Conservation (phyloP, 2,329 filamentous ascomycete genomes). For the Stylonectria norvegica region DNA sequence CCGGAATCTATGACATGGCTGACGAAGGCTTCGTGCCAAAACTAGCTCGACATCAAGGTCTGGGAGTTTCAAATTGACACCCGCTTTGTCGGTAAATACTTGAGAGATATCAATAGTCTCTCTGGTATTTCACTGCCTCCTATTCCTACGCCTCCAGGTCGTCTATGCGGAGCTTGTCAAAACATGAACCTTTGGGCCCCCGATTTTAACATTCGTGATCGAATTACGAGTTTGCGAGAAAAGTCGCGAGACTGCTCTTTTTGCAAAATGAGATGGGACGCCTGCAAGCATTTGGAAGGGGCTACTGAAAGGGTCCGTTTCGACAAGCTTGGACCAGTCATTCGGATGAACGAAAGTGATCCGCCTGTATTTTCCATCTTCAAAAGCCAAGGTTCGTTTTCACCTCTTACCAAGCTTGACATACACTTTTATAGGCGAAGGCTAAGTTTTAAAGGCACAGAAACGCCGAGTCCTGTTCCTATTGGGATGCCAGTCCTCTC, state of each 20-base stretch:
- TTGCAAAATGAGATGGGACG: slow-evolving; percentile 10
- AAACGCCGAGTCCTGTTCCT: neutral
- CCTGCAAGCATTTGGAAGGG: slow-evolving; percentile 5
- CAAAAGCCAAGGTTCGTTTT: slow-evolving; percentile 1
- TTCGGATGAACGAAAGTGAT: slow-evolving; percentile 10
- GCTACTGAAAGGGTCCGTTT: neutral
- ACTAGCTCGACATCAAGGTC: too few relatives aligned
- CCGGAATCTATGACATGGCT: too few relatives aligned
- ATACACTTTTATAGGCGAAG: too few relatives aligned
- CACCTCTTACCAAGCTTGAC: too few relatives aligned
- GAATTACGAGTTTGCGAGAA: neutral
- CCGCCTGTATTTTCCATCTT: slow-evolving; percentile 11
- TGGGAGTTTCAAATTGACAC: neutral
- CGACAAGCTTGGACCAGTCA: slow-evolving; percentile 1
- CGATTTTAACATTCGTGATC: neutral
- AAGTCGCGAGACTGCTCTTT: slow-evolving; percentile 3
- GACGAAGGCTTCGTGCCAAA: neutral
- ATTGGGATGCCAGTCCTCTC: neutral
- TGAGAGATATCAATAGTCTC: too few relatives aligned
- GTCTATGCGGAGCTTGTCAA: neutral
- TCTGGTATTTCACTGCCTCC: too few relatives aligned
- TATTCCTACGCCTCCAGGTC: too few relatives aligned
- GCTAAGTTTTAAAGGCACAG: neutral
- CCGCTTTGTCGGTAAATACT: neutral
- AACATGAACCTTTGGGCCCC: neutral